Conservation (phyloP, 495 filamentous ascomycete species). For the Annulohypoxylon moriforme region DNA sequence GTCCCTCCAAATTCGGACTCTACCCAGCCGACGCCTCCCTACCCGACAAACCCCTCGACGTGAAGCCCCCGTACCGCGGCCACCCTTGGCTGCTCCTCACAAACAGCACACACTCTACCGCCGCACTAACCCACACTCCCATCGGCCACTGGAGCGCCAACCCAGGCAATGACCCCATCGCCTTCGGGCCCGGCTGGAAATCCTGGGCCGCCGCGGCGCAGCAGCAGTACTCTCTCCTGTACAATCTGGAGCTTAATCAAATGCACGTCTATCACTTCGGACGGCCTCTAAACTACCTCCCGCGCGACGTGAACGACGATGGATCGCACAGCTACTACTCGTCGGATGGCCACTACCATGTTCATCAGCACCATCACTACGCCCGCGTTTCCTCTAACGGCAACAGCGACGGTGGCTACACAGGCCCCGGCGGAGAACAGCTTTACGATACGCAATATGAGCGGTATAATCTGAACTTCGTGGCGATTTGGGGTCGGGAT, state of each 20-base stretch:
- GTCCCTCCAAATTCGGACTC: background rate
- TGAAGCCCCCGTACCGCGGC: background rate
- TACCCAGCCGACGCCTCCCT: background rate
- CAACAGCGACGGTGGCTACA: background rate
- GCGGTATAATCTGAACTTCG: background rate
- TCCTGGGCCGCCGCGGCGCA: background rate
- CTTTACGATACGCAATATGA: background rate
- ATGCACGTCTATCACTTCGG: slow-evolving; percentile 1
- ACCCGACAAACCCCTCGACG: background rate
- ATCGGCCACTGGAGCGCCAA: background rate
- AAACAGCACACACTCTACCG: background rate
- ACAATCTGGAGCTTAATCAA: background rate
- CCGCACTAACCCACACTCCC: background rate
- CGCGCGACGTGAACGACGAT: background rate
- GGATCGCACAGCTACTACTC: background rate
- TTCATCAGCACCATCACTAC: background rate
- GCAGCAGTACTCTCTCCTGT: background rate
- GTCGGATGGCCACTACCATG: background rate
- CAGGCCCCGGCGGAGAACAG: background rate
- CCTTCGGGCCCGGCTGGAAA: background rate
- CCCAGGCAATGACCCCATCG: background rate
- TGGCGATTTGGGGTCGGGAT: background rate
- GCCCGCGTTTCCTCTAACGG: background rate
- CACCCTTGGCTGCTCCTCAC: background rate
- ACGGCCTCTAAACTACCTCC: background rate